Evolutionary conservation across 805 yeast genomes (phyloP).

Genomic region (Candida oleophila): DNA sequence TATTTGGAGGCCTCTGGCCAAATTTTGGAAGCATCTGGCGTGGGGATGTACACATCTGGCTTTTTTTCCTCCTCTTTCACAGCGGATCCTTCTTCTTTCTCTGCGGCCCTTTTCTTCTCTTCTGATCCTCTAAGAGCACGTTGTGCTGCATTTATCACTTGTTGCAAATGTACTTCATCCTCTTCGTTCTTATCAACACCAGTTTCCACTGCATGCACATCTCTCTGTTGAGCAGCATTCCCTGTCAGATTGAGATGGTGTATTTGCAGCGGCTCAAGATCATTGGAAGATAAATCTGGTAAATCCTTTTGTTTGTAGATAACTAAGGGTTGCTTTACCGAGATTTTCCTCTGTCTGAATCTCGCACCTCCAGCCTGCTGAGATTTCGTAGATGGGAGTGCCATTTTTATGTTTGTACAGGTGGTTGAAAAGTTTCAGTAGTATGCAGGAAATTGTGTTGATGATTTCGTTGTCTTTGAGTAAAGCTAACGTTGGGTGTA

Average conservation of each 20-base stretch:
- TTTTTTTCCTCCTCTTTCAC: constrained; percentile 10
- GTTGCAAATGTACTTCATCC: constrained; percentile 93
- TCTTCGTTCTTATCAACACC: constrained; percentile 98
- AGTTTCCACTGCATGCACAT: constrained; percentile 85
- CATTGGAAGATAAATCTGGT: constrained; percentile 54
- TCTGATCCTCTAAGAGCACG: constrained; percentile 50
- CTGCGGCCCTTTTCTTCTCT: constrained; percentile 21
- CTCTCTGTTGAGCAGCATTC: constrained; percentile 77
- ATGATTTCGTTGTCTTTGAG: neutral
- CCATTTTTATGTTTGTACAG: constrained; percentile 28
- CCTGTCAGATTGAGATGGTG: constrained; percentile 34
- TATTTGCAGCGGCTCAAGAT: constrained; percentile 42
- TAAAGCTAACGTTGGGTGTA: constrained; percentile 20
- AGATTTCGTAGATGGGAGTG: constrained; percentile 38
- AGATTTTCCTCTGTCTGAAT: constrained; percentile 91
- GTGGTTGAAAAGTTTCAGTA: neutral
- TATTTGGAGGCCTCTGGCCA: constrained; percentile 78
- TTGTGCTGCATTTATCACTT: constrained; percentile 79
- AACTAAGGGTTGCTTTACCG: constrained; percentile 83
- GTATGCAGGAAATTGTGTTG: constrained; percentile 1
- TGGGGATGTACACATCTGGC: constrained; percentile 73
- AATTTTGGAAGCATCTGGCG: constrained; percentile 86
- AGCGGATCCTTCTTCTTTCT: constrained; percentile 29
- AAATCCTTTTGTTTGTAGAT: constrained; percentile 76
- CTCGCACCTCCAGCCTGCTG: constrained; percentile 55